Evolutionary conservation across 495 filamentous ascomycete species (phyloP), one percentile per base, ranked within the genome.

Genomic region (Podospora tetraspora): DNA sequence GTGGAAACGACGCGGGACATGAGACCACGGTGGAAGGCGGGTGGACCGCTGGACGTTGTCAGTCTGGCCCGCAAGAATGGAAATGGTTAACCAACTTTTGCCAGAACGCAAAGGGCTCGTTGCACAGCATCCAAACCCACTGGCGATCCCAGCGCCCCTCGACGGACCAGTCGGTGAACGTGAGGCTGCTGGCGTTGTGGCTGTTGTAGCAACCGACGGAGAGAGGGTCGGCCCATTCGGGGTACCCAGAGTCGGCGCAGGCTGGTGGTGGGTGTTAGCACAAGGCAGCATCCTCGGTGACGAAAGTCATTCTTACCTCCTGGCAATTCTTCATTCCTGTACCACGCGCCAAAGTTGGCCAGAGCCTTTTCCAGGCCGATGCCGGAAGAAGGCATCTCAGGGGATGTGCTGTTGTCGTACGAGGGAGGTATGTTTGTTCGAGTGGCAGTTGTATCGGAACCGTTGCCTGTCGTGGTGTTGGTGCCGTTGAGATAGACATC

Each of bases 51-150:
- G 22, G 43, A 16, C 16, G 29, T 16, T 25, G 7, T 59, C 4
- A 21, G 63, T 34, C n/a, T 23, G 56, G 25, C 4, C 29, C n/a
- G 61, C 19, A 43, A 56, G 34, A 27, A 16, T 2, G 3, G 21
- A 9, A 19, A 29, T 9, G 10, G 6, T 56, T 21, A 16, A 77
- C 79, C 64, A 73, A 86, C 80, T 84, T 81, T 69, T 87, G 85
- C 83, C 84, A 89, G 70, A 84, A 87, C 67, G 78, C 84, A 61
- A 88, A 81, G 0, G 88, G 86, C 77, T 90, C 85, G 72, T 89
- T 89, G 77, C 88, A 88, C 34, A 85, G 74, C 71, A 89, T 78
- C 86, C 85, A 89, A 66, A 80, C 74, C 87, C 87, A 91, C 71
- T 89, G 87, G 11, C 84, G 76, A 7, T 16, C 37, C 16, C 13